These are phyloP conservation scores for Chaetomium sp. DNA, from an alignment of 2,329 filamentous ascomycete species.

Conservation along the genomic window DNA sequence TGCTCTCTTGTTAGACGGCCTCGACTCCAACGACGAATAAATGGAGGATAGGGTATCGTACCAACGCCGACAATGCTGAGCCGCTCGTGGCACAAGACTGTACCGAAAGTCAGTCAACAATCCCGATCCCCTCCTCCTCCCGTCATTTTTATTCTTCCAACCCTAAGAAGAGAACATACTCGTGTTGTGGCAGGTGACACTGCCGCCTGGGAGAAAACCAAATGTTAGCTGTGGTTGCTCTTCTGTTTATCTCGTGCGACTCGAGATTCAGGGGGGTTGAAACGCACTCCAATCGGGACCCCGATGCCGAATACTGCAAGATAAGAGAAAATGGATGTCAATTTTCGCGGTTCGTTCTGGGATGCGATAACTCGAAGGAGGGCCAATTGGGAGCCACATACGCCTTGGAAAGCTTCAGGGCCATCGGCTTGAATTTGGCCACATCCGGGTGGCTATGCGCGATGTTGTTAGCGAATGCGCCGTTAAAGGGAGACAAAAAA, in stretches of 20 bases:
- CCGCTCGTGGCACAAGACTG: conserved; percentile 94
- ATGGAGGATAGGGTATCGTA: conserved; percentile 37
- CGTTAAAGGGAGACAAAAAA: neutral
- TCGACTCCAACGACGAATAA: conserved; percentile 6
- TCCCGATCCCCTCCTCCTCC: neutral
- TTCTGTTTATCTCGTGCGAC: conserved; percentile 23
- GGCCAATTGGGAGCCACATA: conserved; percentile 46
- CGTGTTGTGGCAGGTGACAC: conserved; percentile 81
- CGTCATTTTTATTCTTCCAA: neutral
- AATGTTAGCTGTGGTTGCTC: conserved; percentile 15
- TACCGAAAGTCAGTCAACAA: conserved; percentile 27
- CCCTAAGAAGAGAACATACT: conserved; percentile 51
- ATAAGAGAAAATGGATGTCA: conserved; percentile 35
- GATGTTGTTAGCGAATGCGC: conserved; percentile 7
- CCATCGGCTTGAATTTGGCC: conserved; percentile 91
- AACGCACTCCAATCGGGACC: conserved; percentile 97
- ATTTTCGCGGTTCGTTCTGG: conserved; percentile 2
- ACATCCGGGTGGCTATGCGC: conserved; percentile 74
- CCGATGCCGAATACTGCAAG: conserved; percentile 77
- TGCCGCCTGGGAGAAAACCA: conserved; percentile 59
- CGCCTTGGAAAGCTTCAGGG: conserved; percentile 90
- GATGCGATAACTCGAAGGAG: neutral
- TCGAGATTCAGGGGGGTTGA: conserved; percentile 7
- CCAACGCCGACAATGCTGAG: conserved; percentile 95
- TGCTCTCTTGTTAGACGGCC: conserved; percentile 34